Conservation (phyloP, 75 land plant species). For the Gnetum montanum region DNA sequence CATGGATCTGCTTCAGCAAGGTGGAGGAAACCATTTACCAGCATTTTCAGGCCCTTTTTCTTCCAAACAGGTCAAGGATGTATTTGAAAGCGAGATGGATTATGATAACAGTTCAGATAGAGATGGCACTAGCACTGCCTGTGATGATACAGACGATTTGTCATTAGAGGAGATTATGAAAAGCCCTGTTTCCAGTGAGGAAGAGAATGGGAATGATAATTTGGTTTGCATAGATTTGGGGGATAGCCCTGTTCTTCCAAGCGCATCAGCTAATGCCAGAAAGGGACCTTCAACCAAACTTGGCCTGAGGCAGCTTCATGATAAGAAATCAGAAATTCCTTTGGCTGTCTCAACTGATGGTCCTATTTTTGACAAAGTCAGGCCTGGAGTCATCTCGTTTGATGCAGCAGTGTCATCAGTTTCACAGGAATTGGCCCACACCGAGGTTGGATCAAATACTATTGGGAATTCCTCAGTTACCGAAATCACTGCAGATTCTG, state of each 20-base stretch:
- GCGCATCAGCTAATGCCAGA: not conserved
- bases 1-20: not conserved
- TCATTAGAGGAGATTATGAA: slow-evolving; percentile 19
- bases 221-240: slow-evolving; percentile 13
- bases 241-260: slow-evolving; percentile 6
- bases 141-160: slow-evolving; percentile 10
- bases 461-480: not conserved
- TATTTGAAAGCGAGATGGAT: slow-evolving; percentile 11
- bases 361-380: slow-evolving; percentile 5
- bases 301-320: slow-evolving; percentile 5
- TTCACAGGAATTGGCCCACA: slow-evolving; percentile 3
- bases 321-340: not conserved
- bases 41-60: slow-evolving; percentile 12
- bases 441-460: not conserved
- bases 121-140: slow-evolving; percentile 13
- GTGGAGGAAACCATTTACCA: slow-evolving; percentile 6
- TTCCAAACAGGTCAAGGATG: slow-evolving; percentile 10
- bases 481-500: not conserved
- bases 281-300: not conserved
- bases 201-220: slow-evolving; percentile 4
- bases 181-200: slow-evolving; percentile 20
- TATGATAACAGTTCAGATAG: slow-evolving; percentile 10
- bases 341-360: not conserved
- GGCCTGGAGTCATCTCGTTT: slow-evolving; percentile 2
- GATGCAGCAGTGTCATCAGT: slow-evolving; percentile 13